Conservation (phyloP, 495 filamentous ascomycete genomes). For the Articulospora tetracladia region DNA sequence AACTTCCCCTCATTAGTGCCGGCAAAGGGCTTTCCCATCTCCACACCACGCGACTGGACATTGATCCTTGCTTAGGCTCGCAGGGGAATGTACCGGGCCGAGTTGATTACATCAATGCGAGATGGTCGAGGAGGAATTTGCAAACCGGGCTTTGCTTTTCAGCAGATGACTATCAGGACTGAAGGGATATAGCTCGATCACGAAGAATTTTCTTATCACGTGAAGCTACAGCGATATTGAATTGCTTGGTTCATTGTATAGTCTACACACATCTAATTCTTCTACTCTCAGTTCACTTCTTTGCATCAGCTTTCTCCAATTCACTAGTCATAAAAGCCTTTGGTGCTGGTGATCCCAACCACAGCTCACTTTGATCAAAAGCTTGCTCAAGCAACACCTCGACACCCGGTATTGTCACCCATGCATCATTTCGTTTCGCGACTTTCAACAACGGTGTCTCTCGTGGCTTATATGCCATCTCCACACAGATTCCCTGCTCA, state of each 20-base stretch:
- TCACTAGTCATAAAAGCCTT: background rate
- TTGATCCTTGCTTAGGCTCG: no score
- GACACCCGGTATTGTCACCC: background rate
- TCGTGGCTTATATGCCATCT: conserved; percentile 8
- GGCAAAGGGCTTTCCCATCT: background rate
- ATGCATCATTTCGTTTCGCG: background rate
- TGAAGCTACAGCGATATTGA: no score
- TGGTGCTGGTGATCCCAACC: background rate
- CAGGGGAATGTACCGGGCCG: no score
- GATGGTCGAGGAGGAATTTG: no score
- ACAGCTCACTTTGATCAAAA: conserved; percentile 6
- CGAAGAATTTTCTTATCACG: no score
- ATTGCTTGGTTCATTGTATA: background rate
- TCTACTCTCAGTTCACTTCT: background rate
- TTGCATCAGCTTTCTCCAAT: background rate
- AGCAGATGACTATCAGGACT: no score
- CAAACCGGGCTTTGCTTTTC: no score
- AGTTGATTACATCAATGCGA: no score
- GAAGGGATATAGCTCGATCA: no score
- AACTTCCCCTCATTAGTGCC: background rate
- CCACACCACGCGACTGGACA: background rate
- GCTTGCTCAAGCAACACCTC: conserved; percentile 5
- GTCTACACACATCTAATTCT: background rate
- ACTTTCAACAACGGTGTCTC: conserved; percentile 3
- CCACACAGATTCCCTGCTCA: conserved; percentile 1